Evolutionary conservation across 1,284 basidiomycete genomes (phyloP).

Genomic region (Mycena sp.): DNA sequence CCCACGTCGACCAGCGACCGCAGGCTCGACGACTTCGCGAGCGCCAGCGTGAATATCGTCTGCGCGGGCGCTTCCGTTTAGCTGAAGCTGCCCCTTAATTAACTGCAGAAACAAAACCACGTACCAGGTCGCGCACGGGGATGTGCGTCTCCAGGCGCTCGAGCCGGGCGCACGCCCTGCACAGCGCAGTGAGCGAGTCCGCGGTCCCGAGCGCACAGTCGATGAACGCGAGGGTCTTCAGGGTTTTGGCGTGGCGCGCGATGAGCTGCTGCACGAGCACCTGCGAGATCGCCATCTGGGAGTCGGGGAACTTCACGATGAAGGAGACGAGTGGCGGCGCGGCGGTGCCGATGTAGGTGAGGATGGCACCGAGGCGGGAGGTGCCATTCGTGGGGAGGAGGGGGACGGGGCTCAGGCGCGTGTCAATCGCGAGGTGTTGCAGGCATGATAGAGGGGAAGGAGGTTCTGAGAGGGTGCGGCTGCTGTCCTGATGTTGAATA

Average conservation of each 20-base stretch:
- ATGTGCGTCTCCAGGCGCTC: conserved; percentile 61
- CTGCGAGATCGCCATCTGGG: conserved; percentile 47
- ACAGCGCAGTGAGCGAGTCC: conserved; percentile 53
- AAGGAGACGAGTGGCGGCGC: conserved; percentile 56
- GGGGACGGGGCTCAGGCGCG: conserved; percentile 43
- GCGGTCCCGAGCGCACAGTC: conserved; percentile 51
- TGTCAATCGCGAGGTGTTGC: conserved; percentile 63
- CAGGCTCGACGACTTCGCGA: conserved; percentile 51
- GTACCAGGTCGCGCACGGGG: conserved; percentile 60
- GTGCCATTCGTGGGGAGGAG: conserved; percentile 42
- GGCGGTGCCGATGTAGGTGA: conserved; percentile 49
- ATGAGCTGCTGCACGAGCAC: conserved; percentile 55
- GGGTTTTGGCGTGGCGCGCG: conserved; percentile 51
- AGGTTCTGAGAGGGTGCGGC: conserved; percentile 38
- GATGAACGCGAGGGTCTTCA: conserved; percentile 57
- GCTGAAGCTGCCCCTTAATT: too few relatives aligned
- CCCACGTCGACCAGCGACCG: conserved; percentile 61
- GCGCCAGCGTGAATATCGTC: conserved; percentile 44
- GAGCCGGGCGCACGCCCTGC: conserved; percentile 53
- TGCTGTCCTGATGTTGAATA: conserved; percentile 48
- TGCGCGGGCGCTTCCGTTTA: conserved; percentile 27
- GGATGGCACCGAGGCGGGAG: conserved; percentile 48
- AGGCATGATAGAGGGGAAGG: conserved; percentile 54
- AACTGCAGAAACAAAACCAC: conserved; percentile 28
- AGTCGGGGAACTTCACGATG: conserved; percentile 59